A percentile compares a stretch with the other conserved stretches of the same genome.
These are phyloP conservation scores for Perkinsus chesapeaki DNA, from an alignment of 169 alveolate genomes.

Conservation along the genomic window DNA sequence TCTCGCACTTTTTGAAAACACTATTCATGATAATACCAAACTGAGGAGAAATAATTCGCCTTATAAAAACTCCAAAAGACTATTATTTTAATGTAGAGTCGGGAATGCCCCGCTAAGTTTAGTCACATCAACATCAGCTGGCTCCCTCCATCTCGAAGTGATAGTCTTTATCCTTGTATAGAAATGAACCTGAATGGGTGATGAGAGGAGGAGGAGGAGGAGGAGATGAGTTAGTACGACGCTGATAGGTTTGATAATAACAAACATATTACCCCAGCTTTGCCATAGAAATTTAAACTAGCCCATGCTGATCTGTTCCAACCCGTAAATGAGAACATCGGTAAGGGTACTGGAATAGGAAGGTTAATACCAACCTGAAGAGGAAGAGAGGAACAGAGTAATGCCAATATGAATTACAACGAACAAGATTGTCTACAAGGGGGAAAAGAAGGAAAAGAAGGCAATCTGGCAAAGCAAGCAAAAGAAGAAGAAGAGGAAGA, in stretches of 20 bases:
- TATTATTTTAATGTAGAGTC: neutral
- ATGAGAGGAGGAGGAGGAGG: no score
- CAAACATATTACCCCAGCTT: slow-evolving; percentile 56
- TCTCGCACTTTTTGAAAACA: no score
- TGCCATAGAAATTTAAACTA: slow-evolving; percentile 71
- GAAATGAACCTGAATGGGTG: slow-evolving; percentile 27
- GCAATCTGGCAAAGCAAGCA: no score
- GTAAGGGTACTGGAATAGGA: slow-evolving; percentile 66
- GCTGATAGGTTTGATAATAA: no score
- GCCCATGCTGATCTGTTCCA: slow-evolving; percentile 62
- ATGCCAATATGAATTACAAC: neutral
- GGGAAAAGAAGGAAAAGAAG: no score
- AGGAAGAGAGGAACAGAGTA: neutral
- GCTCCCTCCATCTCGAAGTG: slow-evolving; percentile 65
- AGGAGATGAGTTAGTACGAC: slow-evolving; percentile 8
- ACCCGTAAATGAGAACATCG: slow-evolving; percentile 56
- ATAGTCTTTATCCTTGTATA: slow-evolving; percentile 69
- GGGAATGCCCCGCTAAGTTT: slow-evolving; percentile 6
- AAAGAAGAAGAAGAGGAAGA: no score
- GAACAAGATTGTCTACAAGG: no score
- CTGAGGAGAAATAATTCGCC: no score
- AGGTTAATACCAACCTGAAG: slow-evolving; percentile 62
- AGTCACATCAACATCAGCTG: neutral
- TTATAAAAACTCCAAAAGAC: no score
- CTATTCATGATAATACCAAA: no score